phyloP scores from a whole-genome alignment of 176 grass and related monocot species.

The Rhynchospora tenuis region DNA sequence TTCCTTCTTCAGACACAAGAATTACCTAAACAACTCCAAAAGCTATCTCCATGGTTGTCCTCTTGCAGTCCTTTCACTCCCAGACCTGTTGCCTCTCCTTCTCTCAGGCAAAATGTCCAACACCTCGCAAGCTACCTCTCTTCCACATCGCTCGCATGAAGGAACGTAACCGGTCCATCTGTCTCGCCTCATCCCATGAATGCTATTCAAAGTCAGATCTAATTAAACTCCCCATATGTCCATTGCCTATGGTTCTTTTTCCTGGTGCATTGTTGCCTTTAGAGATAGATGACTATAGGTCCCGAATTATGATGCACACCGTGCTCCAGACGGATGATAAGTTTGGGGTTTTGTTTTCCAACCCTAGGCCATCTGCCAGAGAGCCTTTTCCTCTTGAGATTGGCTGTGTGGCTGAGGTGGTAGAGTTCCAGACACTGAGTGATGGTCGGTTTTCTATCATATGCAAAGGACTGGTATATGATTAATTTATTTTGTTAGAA shows the following conservation, averaged over 20 bases:
- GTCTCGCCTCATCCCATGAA: not conserved
- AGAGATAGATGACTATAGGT: slow-evolving; percentile 89
- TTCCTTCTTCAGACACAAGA: slow-evolving; percentile 6
- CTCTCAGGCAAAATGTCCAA: slow-evolving; percentile 18
- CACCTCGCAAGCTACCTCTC: slow-evolving; percentile 26
- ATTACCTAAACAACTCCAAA: not conserved
- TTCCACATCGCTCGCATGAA: not conserved
- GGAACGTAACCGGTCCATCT: not conserved
- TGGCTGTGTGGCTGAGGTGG: slow-evolving; percentile 82
- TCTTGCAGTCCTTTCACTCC: slow-evolving; percentile 60
- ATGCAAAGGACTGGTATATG: slow-evolving; percentile 60
- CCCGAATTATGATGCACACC: slow-evolving; percentile 95
- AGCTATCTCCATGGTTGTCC: slow-evolving; percentile 41
- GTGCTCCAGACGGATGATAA: slow-evolving; percentile 77
- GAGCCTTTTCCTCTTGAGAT: slow-evolving; percentile 58
- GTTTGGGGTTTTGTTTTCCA: slow-evolving; percentile 24
- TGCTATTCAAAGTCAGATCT: slow-evolving; percentile 38
- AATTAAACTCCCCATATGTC: slow-evolving; percentile 74
- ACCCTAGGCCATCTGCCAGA: slow-evolving; percentile 9
- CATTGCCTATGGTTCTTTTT: slow-evolving; percentile 85
- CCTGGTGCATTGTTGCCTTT: slow-evolving; percentile 73
- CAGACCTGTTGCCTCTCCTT: slow-evolving; percentile 22
- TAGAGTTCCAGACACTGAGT: slow-evolving; percentile 82
- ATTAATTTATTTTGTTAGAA: not conserved
- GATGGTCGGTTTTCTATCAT: slow-evolving; percentile 97